Conservation (phyloP, 78 protist genomes). For the Dictyostelium intermedium region DNA sequence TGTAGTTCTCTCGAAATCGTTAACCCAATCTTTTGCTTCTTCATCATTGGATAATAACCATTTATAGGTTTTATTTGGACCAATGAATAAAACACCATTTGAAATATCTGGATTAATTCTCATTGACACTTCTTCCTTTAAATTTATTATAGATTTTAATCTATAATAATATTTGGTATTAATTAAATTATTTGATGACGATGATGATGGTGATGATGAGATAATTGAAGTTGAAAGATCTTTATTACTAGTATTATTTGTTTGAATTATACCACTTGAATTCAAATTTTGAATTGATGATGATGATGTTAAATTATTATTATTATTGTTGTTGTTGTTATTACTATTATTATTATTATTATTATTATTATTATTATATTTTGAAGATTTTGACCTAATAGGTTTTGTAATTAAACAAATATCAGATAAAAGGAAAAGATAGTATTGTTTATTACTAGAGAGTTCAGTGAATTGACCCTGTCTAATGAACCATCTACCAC, state of each 20-base stretch:
- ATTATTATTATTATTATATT: not conserved
- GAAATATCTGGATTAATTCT: not conserved
- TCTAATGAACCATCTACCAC: conserved; percentile 48
- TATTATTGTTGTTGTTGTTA: not conserved
- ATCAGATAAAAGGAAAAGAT: conserved; percentile 42
- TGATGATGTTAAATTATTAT: not conserved
- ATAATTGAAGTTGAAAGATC: not conserved
- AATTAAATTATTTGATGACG: not conserved
- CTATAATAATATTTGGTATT: conserved; percentile 8
- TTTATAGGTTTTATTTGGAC: not conserved
- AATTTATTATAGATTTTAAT: not conserved
- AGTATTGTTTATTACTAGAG: not conserved
- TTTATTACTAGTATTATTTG: not conserved
- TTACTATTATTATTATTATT: no score
- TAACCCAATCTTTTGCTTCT: conserved; percentile 29
- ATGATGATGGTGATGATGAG: not conserved
- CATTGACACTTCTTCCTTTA: conserved; percentile 1
- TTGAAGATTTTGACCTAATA: conserved; percentile 40
- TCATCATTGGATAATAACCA: not conserved
- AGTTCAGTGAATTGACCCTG: conserved; percentile 13
- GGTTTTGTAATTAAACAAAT: conserved; percentile 35
- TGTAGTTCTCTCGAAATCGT: conserved; percentile 33
- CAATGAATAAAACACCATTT: not conserved
- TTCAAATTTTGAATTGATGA: not conserved
- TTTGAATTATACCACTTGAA: not conserved